Evolutionary conservation across 176 grass and related monocot genomes (phyloP), one percentile per base, ranked within the genome.

Genomic region (Cymbopogon citratus): DNA sequence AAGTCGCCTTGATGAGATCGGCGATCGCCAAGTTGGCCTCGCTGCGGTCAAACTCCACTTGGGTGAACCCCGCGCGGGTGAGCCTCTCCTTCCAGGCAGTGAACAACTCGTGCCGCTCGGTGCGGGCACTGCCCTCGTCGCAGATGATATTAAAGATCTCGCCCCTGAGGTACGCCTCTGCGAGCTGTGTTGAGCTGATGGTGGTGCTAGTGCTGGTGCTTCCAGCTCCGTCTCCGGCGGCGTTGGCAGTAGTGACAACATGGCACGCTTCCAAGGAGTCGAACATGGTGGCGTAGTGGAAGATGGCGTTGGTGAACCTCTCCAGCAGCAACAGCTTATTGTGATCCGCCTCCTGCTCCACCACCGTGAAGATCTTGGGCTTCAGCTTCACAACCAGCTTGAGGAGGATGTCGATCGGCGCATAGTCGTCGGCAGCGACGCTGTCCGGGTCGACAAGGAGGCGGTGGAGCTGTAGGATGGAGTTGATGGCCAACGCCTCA

Each of bases 341-440:
- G 83, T 94, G 90, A 48, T 94, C 90, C 5, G 88, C 92, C 66
- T 98, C 92, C 73, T 94, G 88, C 80, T 94, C 95, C 0, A 98
- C 86, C 9, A 98, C 84, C 0, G 92, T 98, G n/a, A 98, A 77
- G 27, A 98, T 73, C 18, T 27, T 87, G 59, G 95, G 92, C 12
- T 64, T 73, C 1, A 94, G 21, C 11, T 60, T 67, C 1, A 12
- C 13, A 9, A 97, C 39, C 81, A 75, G 87, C 1, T 67, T 45
- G 27, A 97, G 90, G 49, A 97, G 78, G 5, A 54, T 38, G 78
- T 97, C 94, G 5, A 97, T 83, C 3, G 92, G 83, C 36, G 83
- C 46, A 15, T 0, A 5, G 45, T 70, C 16, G 77, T 12, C 59
- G 76, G 14, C 5, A 1, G 3, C 5, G 43, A 41, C n/a, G n/a